Evolutionary conservation across 2,329 filamentous ascomycete species (phyloP).

Genomic region (Ophiostoma australiae): DNA sequence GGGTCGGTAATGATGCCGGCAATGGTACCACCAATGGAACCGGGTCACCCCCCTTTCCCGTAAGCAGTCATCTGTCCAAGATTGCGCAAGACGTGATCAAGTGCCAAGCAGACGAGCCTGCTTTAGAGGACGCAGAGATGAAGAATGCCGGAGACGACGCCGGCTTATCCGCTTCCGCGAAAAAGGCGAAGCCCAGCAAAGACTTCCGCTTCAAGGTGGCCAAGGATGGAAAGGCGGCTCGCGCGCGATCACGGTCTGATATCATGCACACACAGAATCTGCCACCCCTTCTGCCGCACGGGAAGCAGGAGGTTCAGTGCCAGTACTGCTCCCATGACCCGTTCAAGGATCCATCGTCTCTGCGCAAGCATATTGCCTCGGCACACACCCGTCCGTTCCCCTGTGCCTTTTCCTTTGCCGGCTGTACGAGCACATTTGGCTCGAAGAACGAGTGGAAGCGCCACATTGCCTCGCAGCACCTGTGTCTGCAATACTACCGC

Average conservation of each 20-base stretch:
- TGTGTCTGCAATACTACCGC: conserved; percentile 63
- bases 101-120: conserved; percentile 20
- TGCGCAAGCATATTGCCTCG: conserved; percentile 63
- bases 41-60: conserved; percentile 32
- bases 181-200: conserved; percentile 20
- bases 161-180: neutral
- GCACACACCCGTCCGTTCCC: conserved; percentile 70
- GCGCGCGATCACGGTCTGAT: conserved; percentile 21
- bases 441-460: conserved; percentile 98
- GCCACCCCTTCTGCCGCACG: conserved; percentile 30
- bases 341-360: conserved; percentile 62
- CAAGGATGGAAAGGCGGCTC: conserved; percentile 21
- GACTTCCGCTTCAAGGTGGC: conserved; percentile 25
- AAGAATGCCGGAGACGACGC: neutral
- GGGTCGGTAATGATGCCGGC: neutral
- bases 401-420: conserved; percentile 80
- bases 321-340: conserved; percentile 58
- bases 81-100: conserved; percentile 27
- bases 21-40: neutral
- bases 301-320: conserved; percentile 59
- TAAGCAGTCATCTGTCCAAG: conserved; percentile 24
- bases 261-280: conserved; percentile 17
- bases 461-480: conserved; percentile 85
- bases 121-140: conserved; percentile 20
- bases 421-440: conserved; percentile 76